A percentile compares a stretch with the other conserved stretches of the same genome.
Conservation (phyloP, 495 filamentous ascomycete genomes). For the Chaetomium fimeti region DNA sequence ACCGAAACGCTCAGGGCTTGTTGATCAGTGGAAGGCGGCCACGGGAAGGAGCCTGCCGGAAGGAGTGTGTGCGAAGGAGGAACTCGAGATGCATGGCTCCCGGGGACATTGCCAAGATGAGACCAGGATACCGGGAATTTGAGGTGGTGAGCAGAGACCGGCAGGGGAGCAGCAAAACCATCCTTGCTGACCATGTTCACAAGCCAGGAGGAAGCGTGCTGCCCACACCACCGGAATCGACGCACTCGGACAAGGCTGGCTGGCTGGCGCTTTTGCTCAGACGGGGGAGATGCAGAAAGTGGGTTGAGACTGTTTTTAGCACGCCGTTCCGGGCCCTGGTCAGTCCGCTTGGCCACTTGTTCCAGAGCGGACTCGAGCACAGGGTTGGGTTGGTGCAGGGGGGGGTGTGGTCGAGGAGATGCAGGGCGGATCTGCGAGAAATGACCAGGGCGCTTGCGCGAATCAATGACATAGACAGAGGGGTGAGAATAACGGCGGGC, state of each 20-base stretch:
- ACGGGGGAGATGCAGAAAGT: slow-evolving; percentile 23
- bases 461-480: slow-evolving; percentile 23
- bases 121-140: slow-evolving; percentile 20
- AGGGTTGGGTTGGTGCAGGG: slow-evolving; percentile 5
- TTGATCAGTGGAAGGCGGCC: slow-evolving; percentile 20
- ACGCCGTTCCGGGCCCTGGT: slow-evolving; percentile 28
- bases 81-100: slow-evolving; percentile 17
- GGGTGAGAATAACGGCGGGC: slow-evolving; percentile 26
- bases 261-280: slow-evolving; percentile 20
- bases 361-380: slow-evolving; percentile 30
- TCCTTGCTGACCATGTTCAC: slow-evolving; percentile 3
- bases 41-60: slow-evolving; percentile 11
- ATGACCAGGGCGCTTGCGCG: slow-evolving; percentile 20
- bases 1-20: slow-evolving; percentile 21
- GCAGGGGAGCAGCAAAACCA: slow-evolving; percentile 12
- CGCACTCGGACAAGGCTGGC: slow-evolving; percentile 19
- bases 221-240: slow-evolving; percentile 32
- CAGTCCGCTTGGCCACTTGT: slow-evolving; percentile 26
- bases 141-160: no score
- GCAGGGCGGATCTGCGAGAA: slow-evolving; percentile 30
- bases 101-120: slow-evolving; percentile 12
- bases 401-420: slow-evolving; percentile 31
- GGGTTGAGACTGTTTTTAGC: slow-evolving; percentile 29
- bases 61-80: slow-evolving; percentile 14
- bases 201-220: slow-evolving; percentile 2